These are phyloP conservation scores for Linum lewisii DNA, from an alignment of 345 rosid genomes.

Conservation along the genomic window DNA sequence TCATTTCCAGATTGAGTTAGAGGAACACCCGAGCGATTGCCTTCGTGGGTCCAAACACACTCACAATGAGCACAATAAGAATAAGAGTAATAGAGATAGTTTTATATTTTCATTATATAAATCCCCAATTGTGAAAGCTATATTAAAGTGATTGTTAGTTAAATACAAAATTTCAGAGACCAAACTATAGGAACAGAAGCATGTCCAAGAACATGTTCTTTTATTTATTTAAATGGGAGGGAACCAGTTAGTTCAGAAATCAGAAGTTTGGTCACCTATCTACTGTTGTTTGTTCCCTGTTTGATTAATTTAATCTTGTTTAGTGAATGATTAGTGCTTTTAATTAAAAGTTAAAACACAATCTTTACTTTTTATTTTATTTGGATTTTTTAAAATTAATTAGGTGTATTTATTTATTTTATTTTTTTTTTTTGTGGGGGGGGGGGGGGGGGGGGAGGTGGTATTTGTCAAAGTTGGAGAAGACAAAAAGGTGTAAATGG, in stretches of 20 bases:
- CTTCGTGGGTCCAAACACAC: slow-evolving; percentile 3
- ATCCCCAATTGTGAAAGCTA: too few species aligned
- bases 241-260: not conserved
- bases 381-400: too few species aligned
- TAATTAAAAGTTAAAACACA: too few species aligned
- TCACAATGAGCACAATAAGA: slow-evolving; percentile 3
- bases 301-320: too few species aligned
- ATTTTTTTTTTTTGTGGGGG: too few species aligned
- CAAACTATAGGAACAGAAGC: not conserved
- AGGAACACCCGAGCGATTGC: not conserved
- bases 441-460: too few species aligned
- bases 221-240: not conserved
- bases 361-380: too few species aligned
- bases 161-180: not conserved
- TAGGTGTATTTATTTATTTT: too few species aligned
- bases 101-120: too few species aligned
- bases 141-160: not conserved
- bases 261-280: not conserved
- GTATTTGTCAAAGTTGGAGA: not conserved
- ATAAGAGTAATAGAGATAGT: not conserved
- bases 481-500: not conserved
- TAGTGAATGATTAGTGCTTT: too few species aligned
- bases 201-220: not conserved
- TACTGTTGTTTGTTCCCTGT: not conserved
- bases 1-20: not conserved